Evolutionary conservation across 1,284 basidiomycete species (phyloP), one percentile per base, ranked within the genome.

Genomic region (Chalciporus sp.): DNA sequence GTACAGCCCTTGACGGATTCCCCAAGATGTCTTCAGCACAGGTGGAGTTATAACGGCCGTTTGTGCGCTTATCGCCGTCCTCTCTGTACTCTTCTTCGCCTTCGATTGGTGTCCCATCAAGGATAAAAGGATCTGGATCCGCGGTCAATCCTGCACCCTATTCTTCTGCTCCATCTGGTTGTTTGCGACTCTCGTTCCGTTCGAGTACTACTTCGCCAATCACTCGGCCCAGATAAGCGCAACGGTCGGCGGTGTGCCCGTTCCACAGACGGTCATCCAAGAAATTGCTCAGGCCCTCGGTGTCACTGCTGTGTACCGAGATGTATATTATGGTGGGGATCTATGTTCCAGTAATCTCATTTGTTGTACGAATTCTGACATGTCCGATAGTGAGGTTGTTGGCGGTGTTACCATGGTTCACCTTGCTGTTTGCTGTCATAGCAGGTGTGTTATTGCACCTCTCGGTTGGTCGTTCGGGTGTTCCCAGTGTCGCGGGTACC

Each of bases 171-270:
- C 74, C 23, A 31, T 75, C 6, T 82, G 80, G 76, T 68, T 86
- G 42, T 75, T 86, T 60, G 83, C 79, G 6, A 68, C 75, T 19
- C 70, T 81, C 49, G 72, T 85, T 19, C 75, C 83, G 1, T 83
- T 77, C 66, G 80, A 80, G 41, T 62, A 74, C 61, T 80, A 79
- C 65, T 80, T 80, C 57, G 76, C 75, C 17, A 84, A 71, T 44
- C 71, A 75, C n/a, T 63, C 66, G 29, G 82, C 79, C 12, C 67
- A 71, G 40, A 71, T 86, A 51, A 64, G 65, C 17, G 83, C 80
- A 6, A 74, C 68, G 42, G 52, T 83, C 46, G 71, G 67, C 6
- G 66, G 62, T 7, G 27, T 72, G 1, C 59, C 67, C 28, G 52
- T 87, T 10, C 75, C 81, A 1, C 62, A 68, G 5, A 50, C 58